A percentile compares a stretch with the other conserved stretches of the same genome.
Conservation (phyloP, 2,329 filamentous ascomycete species). For the Talaromyces atroroseus region DNA sequence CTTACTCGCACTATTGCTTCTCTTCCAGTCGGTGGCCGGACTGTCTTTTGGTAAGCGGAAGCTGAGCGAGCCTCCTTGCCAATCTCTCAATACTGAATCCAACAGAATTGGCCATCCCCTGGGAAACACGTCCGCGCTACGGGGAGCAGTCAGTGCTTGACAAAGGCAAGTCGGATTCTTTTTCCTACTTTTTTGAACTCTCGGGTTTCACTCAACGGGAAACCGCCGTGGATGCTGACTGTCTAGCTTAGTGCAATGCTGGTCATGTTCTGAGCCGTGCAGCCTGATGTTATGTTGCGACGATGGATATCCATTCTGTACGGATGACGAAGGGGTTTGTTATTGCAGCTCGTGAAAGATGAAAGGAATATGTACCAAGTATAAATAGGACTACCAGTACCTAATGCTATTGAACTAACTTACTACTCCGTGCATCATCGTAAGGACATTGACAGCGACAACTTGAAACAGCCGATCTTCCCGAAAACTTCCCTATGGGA, state of each 20-base stretch:
- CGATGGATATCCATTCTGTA: constrained; percentile 12
- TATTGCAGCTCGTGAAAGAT: constrained; percentile 12
- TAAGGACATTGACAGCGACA: not conserved
- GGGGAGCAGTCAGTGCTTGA: not conserved
- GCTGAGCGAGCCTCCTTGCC: not conserved
- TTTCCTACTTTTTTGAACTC: not conserved
- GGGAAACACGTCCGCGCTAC: not conserved
- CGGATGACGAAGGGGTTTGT: constrained; percentile 1
- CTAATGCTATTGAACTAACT: not conserved
- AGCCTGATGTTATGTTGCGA: constrained; percentile 11
- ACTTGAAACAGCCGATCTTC: not conserved
- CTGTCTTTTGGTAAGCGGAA: not conserved
- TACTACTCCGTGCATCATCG: not conserved
- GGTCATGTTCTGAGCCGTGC: constrained; percentile 11
- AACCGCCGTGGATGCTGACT: not conserved
- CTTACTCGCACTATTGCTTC: not conserved
- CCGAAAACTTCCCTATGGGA: no score
- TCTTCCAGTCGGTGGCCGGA: not conserved
- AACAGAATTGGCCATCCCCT: not conserved
- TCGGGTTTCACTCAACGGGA: not conserved
- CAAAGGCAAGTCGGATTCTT: not conserved
- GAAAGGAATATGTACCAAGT: not conserved
- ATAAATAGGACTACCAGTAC: not conserved
- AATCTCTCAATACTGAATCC: not conserved
- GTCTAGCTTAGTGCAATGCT: constrained; percentile 7